Base-by-base conservation (phyloP, 768 basidiomycete genomes). In the Tubosaeta sp. region DNA sequence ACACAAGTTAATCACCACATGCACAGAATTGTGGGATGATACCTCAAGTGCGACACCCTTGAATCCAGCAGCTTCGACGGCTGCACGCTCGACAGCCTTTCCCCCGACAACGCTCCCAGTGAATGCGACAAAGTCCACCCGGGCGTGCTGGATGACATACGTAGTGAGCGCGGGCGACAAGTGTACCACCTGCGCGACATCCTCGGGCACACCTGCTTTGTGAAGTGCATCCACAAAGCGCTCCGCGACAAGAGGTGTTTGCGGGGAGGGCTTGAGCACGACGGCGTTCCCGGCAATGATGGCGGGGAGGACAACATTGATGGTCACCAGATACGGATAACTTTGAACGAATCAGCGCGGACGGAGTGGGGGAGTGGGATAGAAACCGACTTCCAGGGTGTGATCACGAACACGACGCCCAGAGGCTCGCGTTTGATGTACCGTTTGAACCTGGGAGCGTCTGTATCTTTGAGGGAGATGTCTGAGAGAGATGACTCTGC, bases 231-330 rank as follows among this genome's bases (percentile, higher is more conserved):
- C 65, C 1, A 80, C 78, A 57, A 97, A 80, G 5, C 90, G 81
- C 65, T 97, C 92, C 4, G 88, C 94, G 0, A 85, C 83, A 42
- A 92, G 74, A 5, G 97, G 95, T 0, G 95, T 97, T 65, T 99
- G 97, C 0, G 97, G 97, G 2, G 94, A 95, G 0, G 97, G 95
- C 68, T 98, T 99, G 65, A 98, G 74, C 42, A 99, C 67, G 11
- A 97, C 89, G 0, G 90, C 71, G 66, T 99, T 98, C 29, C 97
- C 90, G 6, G 95, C 84, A 27, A 98, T 74, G 57, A 99, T 74
- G 1, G 93, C 91, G 2, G 97, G 97, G 22, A 99, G 79, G 46
- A 98, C 83, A 4, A 91, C 85, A 70, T 99, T 99, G 69, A 97
- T 80, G 34, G 91, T 83, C 33, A 85, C 86, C 31, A 98, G 83